Percentiles rank a stretch among this genome's conserved stretches.
Evolutionary conservation across 129 eudicot species (phyloP).

Genomic region (Tagetes patula): DNA sequence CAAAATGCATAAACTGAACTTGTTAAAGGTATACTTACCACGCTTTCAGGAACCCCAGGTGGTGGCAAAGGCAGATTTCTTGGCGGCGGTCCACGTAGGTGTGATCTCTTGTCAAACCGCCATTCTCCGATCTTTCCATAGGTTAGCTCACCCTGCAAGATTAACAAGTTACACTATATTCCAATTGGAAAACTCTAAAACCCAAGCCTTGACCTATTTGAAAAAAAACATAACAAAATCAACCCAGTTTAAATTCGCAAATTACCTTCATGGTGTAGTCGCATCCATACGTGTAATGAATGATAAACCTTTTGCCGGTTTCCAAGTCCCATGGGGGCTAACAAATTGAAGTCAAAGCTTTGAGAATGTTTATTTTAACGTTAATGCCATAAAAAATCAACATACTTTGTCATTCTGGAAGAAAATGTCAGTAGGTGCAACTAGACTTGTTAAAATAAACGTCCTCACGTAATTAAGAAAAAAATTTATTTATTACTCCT

Average conservation of each 20-base stretch:
- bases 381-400: background rate
- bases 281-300: conserved; percentile 77
- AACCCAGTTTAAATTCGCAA: background rate
- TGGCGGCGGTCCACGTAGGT: conserved; percentile 62
- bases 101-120: conserved; percentile 74
- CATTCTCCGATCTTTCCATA: conserved; percentile 79
- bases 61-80: conserved; percentile 63
- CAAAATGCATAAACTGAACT: background rate
- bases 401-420: background rate
- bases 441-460: background rate
- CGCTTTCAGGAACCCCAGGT: conserved; percentile 81
- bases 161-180: conserved; percentile 12
- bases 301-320: conserved; percentile 51
- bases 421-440: background rate
- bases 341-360: conserved; percentile 26
- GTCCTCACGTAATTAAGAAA: background rate
- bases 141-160: conserved; percentile 63
- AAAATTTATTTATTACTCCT: background rate
- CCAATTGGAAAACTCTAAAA: background rate
- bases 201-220: background rate
- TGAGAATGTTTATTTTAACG: background rate
- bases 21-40: conserved; percentile 43
- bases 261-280: conserved; percentile 76
- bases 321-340: conserved; percentile 82
- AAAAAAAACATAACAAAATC: background rate